phyloP scores from a whole-genome alignment of 2,329 filamentous ascomycete species.

The Aschersonia sp. region DNA sequence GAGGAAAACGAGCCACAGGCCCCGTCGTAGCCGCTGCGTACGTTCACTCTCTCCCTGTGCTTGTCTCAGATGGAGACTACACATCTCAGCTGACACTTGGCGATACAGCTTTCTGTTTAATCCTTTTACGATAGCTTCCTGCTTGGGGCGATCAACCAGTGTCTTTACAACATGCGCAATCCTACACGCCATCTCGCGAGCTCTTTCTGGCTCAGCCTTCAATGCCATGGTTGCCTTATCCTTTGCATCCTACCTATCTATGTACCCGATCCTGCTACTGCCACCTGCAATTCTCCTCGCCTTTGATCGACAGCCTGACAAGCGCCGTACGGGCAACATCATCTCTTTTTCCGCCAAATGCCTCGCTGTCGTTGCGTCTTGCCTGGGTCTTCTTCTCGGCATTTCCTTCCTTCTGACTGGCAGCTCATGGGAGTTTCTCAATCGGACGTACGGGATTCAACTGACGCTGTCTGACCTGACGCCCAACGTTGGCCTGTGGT shows the following conservation, averaged over 20 bases:
- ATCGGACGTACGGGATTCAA: slow-evolving; percentile 85
- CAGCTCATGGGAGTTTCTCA: slow-evolving; percentile 74
- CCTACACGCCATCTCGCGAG: slow-evolving; percentile 68
- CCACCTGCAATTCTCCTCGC: slow-evolving; percentile 69
- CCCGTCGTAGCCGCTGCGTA: slow-evolving; percentile 68
- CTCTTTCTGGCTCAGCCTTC: slow-evolving; percentile 56
- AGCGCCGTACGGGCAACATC: slow-evolving; percentile 19
- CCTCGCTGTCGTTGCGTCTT: slow-evolving; percentile 34
- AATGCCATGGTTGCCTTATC: slow-evolving; percentile 74
- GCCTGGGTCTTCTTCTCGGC: slow-evolving; percentile 47
- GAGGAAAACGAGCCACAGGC: slow-evolving; percentile 59
- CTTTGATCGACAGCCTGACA: slow-evolving; percentile 46
- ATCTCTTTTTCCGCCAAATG: slow-evolving; percentile 39
- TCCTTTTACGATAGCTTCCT: slow-evolving; percentile 83
- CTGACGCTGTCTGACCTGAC: slow-evolving; percentile 83
- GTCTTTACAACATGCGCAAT: slow-evolving; percentile 83
- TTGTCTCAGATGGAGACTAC: not conserved
- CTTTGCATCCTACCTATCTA: slow-evolving; percentile 77
- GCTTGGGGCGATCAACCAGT: slow-evolving; percentile 75
- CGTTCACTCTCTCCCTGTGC: slow-evolving; percentile 10
- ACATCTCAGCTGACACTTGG: not conserved
- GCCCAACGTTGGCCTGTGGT: slow-evolving; percentile 93
- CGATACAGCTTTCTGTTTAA: slow-evolving; percentile 70
- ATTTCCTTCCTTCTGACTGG: slow-evolving; percentile 62
- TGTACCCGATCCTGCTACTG: slow-evolving; percentile 80